These are phyloP conservation scores for Daldinia caldariorum DNA, from an alignment of 495 filamentous ascomycete species.

Conservation along the genomic window DNA sequence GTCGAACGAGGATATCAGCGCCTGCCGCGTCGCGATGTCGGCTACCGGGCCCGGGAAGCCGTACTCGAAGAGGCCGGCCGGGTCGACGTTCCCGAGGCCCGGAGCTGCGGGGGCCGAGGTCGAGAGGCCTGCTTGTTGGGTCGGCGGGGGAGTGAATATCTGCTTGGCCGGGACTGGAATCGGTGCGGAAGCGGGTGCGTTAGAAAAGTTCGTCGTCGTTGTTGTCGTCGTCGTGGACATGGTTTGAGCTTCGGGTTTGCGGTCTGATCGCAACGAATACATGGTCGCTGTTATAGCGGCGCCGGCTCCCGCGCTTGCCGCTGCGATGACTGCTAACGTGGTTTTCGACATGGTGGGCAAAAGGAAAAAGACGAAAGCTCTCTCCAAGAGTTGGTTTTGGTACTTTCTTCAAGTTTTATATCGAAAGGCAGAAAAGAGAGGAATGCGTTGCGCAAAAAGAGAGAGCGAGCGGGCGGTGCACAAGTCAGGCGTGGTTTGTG, in stretches of 20 bases:
- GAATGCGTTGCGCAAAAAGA: slow-evolving; percentile 6
- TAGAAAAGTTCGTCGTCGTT: slow-evolving; percentile 53
- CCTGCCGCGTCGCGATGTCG: slow-evolving; percentile 78
- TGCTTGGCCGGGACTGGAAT: slow-evolving; percentile 58
- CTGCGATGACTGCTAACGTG: slow-evolving; percentile 87
- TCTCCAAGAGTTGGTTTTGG: slow-evolving; percentile 15
- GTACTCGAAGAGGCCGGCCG: slow-evolving; percentile 91
- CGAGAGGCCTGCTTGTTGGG: slow-evolving; percentile 46
- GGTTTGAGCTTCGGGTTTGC: slow-evolving; percentile 57
- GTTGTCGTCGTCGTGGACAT: slow-evolving; percentile 57
- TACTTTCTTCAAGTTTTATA: slow-evolving; percentile 43
- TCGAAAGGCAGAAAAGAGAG: not conserved
- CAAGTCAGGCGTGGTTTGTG: slow-evolving; percentile 41
- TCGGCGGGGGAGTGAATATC: slow-evolving; percentile 46
- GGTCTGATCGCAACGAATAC: slow-evolving; percentile 69
- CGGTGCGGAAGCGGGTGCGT: slow-evolving; percentile 50
- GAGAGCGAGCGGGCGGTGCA: slow-evolving; percentile 23
- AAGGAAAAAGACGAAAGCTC: slow-evolving; percentile 15
- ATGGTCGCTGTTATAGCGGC: slow-evolving; percentile 81
- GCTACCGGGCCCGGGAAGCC: slow-evolving; percentile 92
- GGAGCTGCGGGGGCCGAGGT: slow-evolving; percentile 50
- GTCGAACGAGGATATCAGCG: slow-evolving; percentile 87
- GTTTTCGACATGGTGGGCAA: slow-evolving; percentile 77
- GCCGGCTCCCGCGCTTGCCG: slow-evolving; percentile 86
- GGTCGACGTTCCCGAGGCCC: slow-evolving; percentile 71